Conservation (phyloP, 2,329 filamentous ascomycete genomes). For the Exserohilum rostratum region DNA sequence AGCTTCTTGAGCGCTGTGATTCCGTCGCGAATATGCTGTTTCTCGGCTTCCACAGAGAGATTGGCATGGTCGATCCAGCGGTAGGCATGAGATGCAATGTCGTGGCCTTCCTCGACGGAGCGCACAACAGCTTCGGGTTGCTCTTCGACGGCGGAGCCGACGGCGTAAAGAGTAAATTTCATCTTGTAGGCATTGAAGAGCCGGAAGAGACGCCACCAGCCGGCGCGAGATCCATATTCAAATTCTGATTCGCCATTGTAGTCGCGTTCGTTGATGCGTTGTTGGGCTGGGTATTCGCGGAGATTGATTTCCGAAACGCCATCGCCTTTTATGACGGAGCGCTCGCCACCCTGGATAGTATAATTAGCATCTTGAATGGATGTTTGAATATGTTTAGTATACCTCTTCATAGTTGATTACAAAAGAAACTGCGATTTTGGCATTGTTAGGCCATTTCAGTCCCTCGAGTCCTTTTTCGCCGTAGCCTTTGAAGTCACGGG, state of each 20-base stretch:
- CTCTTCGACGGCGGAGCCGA: conserved; percentile 57
- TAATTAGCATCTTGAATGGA: conserved; percentile 18
- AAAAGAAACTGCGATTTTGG: conserved; percentile 48
- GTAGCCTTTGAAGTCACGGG: conserved; percentile 52
- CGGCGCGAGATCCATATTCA: conserved; percentile 58
- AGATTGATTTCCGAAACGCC: conserved; percentile 38
- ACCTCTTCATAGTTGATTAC: conserved; percentile 34
- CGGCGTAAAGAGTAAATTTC: conserved; percentile 60
- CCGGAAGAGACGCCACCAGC: conserved; percentile 58
- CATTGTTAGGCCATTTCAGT: conserved; percentile 45
- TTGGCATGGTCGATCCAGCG: conserved; percentile 60
- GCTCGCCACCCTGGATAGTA: conserved; percentile 38
- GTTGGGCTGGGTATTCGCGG: conserved; percentile 46
- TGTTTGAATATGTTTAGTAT: not conserved
- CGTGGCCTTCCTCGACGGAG: conserved; percentile 58
- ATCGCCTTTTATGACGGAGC: conserved; percentile 41
- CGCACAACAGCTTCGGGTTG: conserved; percentile 56
- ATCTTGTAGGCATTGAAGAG: conserved; percentile 57
- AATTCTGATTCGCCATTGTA: conserved; percentile 58
- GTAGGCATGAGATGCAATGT: conserved; percentile 58
- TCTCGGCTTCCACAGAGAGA: conserved; percentile 55
- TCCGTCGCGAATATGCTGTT: conserved; percentile 54
- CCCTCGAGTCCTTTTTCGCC: conserved; percentile 48
- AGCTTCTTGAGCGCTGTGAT: conserved; percentile 52
- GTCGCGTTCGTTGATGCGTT: conserved; percentile 51